phyloP scores from a whole-genome alignment of 2,329 filamentous ascomycete genomes.

The Talaromyces sp. region DNA sequence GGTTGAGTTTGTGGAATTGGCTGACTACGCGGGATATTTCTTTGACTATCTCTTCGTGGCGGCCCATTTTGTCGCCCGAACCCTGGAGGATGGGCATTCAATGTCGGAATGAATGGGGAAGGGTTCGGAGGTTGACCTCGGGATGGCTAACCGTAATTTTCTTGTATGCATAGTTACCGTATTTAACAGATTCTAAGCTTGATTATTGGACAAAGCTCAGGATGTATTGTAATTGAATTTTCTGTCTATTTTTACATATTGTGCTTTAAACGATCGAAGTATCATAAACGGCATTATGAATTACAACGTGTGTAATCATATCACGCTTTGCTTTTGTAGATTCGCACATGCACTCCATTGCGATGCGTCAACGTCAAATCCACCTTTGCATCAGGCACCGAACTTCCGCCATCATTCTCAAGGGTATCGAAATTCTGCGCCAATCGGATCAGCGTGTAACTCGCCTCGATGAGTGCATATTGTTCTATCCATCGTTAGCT shows the following conservation, averaged over 20 bases:
- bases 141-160: constrained; percentile 6
- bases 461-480: constrained; percentile 26
- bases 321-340: not conserved
- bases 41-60: constrained; percentile 17
- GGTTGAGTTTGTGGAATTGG: constrained; percentile 44
- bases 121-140: not conserved
- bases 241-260: not conserved
- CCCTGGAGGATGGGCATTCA: not conserved
- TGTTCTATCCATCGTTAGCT: constrained; percentile 17
- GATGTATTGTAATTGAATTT: not conserved
- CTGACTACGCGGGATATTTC: constrained; percentile 16
- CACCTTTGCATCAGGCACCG: constrained; percentile 9
- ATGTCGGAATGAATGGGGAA: not conserved
- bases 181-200: not conserved
- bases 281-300: not conserved
- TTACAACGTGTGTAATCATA: not conserved
- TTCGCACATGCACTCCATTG: constrained; percentile 14
- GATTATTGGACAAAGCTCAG: not conserved
- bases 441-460: constrained; percentile 24
- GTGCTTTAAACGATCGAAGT: not conserved
- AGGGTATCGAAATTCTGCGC: constrained; percentile 52
- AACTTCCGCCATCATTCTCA: constrained; percentile 14
- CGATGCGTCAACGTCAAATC: constrained; percentile 14
- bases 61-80: not conserved
- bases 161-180: not conserved